Evolutionary conservation across 1,284 basidiomycete species (phyloP).

Genomic region (Kwoniella shivajii): DNA sequence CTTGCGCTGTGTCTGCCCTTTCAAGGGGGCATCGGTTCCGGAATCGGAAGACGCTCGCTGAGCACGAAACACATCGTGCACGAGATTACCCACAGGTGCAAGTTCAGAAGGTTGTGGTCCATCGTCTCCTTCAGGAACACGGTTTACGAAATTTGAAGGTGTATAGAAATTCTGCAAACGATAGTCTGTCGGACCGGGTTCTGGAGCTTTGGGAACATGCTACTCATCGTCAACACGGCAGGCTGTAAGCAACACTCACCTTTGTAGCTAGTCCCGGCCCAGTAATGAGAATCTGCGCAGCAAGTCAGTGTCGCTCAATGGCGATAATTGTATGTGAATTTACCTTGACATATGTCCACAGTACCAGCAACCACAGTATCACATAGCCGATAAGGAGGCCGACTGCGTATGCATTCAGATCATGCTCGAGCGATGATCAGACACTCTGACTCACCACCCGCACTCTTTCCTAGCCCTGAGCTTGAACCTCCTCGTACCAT

Average conservation of each 20-base stretch:
- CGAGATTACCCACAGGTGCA: constrained; percentile 27
- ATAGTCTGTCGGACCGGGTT: constrained; percentile 28
- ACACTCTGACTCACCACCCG: constrained; percentile 63
- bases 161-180: background rate
- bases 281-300: constrained; percentile 60
- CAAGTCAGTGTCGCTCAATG: background rate
- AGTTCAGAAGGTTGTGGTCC: constrained; percentile 31
- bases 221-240: constrained; percentile 19
- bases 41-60: background rate
- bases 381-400: constrained; percentile 63
- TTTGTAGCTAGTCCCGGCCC: constrained; percentile 70
- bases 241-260: constrained; percentile 55
- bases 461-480: constrained; percentile 57
- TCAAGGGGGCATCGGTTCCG: constrained; percentile 2
- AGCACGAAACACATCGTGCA: constrained; percentile 1
- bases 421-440: background rate
- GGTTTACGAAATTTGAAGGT: background rate
- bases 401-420: constrained; percentile 54
- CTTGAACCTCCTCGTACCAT: constrained; percentile 59
- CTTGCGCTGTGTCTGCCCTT: constrained; percentile 1
- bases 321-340: constrained; percentile 13
- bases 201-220: constrained; percentile 45
- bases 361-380: constrained; percentile 66
- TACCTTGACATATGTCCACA: constrained; percentile 72
- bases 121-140: background rate